Percentiles rank a stretch among this genome's conserved stretches.
Conservation (phyloP, 2,329 filamentous ascomycete genomes). For the Beauveria pseudobassiana region DNA sequence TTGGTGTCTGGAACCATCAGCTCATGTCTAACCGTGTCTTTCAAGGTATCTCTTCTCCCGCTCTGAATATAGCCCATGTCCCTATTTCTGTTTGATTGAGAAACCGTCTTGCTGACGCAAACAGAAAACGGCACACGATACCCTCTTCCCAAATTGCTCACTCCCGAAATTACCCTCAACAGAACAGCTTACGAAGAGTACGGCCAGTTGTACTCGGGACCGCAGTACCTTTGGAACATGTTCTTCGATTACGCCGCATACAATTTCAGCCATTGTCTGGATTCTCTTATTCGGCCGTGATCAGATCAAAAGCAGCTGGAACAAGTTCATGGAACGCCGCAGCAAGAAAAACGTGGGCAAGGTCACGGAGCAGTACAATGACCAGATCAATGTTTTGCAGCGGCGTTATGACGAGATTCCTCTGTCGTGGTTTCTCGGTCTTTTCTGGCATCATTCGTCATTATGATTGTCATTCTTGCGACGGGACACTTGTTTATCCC, state of each 20-base stretch:
- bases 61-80: too few relatives aligned
- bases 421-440: constrained; percentile 46
- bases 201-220: constrained; percentile 49
- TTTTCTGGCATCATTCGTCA: constrained; percentile 39
- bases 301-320: constrained; percentile 37
- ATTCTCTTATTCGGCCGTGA: constrained; percentile 47
- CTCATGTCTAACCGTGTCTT: constrained; percentile 53
- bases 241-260: constrained; percentile 56
- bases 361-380: constrained; percentile 49
- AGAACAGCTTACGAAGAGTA: constrained; percentile 38
- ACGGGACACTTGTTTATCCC: constrained; percentile 49
- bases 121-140: constrained; percentile 27
- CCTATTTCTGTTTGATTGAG: background rate
- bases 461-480: constrained; percentile 41
- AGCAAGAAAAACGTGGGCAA: constrained; percentile 21
- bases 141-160: constrained; percentile 26
- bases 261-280: constrained; percentile 50
- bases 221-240: constrained; percentile 49
- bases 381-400: constrained; percentile 52
- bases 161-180: constrained; percentile 34
- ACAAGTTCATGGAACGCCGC: constrained; percentile 33
- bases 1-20: constrained; percentile 43
- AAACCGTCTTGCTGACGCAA: constrained; percentile 10
- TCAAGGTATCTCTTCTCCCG: constrained; percentile 19
- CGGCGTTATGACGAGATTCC: constrained; percentile 51